Percentiles rank a stretch among this genome's conserved stretches.
Conservation (phyloP, 2,329 filamentous ascomycete genomes). For the Pseudogymnoascus sp. region DNA sequence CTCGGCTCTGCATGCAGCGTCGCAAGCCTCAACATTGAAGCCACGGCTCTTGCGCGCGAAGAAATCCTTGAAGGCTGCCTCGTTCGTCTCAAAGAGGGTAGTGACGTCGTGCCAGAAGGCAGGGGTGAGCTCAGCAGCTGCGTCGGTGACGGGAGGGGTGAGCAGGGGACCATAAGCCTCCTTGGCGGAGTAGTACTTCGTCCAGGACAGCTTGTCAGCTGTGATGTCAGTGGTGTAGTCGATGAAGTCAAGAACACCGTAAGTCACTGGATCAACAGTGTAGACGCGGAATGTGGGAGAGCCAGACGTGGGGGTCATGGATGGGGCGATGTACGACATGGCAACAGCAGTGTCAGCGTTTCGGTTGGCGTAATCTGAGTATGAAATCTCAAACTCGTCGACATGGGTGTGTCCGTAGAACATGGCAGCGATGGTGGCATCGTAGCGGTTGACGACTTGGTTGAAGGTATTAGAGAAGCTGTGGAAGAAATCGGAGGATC, state of each 20-base stretch:
- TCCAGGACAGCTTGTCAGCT: conserved; percentile 22
- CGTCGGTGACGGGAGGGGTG: conserved; percentile 32
- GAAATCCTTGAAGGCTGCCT: conserved; percentile 38
- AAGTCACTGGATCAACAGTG: conserved; percentile 27
- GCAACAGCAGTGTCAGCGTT: conserved; percentile 21
- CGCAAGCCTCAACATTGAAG: conserved; percentile 36
- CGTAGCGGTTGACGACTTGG: conserved; percentile 24
- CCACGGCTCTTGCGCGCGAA: conserved; percentile 37
- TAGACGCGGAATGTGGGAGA: conserved; percentile 29
- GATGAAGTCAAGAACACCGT: conserved; percentile 25
- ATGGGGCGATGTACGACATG: conserved; percentile 27
- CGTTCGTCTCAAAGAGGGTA: conserved; percentile 35
- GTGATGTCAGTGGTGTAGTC: conserved; percentile 25
- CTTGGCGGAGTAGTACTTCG: conserved; percentile 25
- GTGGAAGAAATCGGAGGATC: conserved; percentile 30
- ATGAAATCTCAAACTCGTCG: conserved; percentile 28
- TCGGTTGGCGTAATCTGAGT: conserved; percentile 23
- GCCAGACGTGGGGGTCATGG: conserved; percentile 27
- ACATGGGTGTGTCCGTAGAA: conserved; percentile 30
- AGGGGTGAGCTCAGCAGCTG: conserved; percentile 39
- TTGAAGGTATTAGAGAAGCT: conserved; percentile 30
- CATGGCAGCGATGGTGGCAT: conserved; percentile 26
- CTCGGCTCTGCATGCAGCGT: conserved; percentile 32
- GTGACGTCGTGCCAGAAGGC: conserved; percentile 53
- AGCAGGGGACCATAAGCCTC: conserved; percentile 28